A percentile compares a stretch with the other conserved stretches of the same genome.
These are phyloP conservation scores for Afroboletus lepidellus DNA, from an alignment of 1,284 basidiomycete genomes.

Conservation along the genomic window DNA sequence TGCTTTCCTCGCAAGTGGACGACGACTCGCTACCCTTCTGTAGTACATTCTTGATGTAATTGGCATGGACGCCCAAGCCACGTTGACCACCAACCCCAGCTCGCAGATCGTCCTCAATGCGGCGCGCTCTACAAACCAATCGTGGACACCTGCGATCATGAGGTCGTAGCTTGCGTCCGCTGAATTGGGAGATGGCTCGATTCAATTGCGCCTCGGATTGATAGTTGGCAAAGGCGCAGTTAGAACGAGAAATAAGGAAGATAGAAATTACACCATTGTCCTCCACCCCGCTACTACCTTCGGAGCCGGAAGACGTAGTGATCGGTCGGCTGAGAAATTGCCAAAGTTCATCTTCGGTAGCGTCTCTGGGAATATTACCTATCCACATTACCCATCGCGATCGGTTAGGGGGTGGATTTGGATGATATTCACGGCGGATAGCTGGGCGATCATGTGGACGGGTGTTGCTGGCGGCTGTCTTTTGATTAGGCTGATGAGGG, in stretches of 20 bases:
- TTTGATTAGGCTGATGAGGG: neutral
- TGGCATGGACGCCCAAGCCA: slow-evolving; percentile 80
- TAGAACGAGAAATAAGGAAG: slow-evolving; percentile 90
- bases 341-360: slow-evolving; percentile 87
- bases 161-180: slow-evolving; percentile 64
- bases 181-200: slow-evolving; percentile 71
- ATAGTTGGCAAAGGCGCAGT: slow-evolving; percentile 93
- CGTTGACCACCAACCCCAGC: slow-evolving; percentile 92
- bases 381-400: slow-evolving; percentile 97
- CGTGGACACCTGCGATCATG: slow-evolving; percentile 72
- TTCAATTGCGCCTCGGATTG: slow-evolving; percentile 62
- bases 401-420: slow-evolving; percentile 66
- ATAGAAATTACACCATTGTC: slow-evolving; percentile 76
- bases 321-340: slow-evolving; percentile 68
- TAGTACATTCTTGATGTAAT: slow-evolving; percentile 68
- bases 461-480: neutral
- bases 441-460: slow-evolving; percentile 24
- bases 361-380: slow-evolving; percentile 85
- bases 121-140: slow-evolving; percentile 84
- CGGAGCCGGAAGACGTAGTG: slow-evolving; percentile 8
- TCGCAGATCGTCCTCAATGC: slow-evolving; percentile 82
- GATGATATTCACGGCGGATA: slow-evolving; percentile 52
- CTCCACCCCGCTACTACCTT: slow-evolving; percentile 6
- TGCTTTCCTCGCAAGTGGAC: slow-evolving; percentile 18
- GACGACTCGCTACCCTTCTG: slow-evolving; percentile 32